These are phyloP conservation scores for Ustilago shanxiensis DNA, from an alignment of 1,284 basidiomycete species.

Conservation along the genomic window DNA sequence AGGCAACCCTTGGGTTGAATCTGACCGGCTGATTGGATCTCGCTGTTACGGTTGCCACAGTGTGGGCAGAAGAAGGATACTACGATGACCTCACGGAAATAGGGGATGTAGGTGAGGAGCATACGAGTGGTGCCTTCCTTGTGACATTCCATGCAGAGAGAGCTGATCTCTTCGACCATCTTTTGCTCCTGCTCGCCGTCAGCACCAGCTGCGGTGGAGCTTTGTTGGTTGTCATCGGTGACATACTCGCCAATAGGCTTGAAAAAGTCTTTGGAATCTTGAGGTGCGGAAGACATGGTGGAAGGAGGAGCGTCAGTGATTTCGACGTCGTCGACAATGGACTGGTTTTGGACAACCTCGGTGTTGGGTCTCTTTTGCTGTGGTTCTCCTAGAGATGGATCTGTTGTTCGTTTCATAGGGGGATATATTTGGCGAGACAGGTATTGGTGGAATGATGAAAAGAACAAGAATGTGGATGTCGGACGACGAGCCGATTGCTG, in stretches of 20 bases:
- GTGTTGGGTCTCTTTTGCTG: constrained; percentile 48
- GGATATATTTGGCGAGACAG: neutral
- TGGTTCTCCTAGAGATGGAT: constrained; percentile 30
- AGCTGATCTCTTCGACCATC: constrained; percentile 76
- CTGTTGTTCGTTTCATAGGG: constrained; percentile 47
- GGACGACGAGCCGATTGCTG: constrained; percentile 7
- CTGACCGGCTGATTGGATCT: constrained; percentile 89
- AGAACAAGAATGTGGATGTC: neutral
- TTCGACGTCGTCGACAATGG: constrained; percentile 39
- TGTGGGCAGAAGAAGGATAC: constrained; percentile 96
- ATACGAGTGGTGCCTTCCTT: constrained; percentile 93
- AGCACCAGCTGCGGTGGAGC: constrained; percentile 8
- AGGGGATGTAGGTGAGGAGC: constrained; percentile 94
- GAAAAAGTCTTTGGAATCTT: constrained; percentile 55
- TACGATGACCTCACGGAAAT: constrained; percentile 94
- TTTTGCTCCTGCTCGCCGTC: constrained; percentile 50
- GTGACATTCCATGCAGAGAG: constrained; percentile 92
- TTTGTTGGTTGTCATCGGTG: constrained; percentile 20
- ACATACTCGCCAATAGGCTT: constrained; percentile 60
- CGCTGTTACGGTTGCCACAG: constrained; percentile 91
- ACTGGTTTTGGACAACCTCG: constrained; percentile 7
- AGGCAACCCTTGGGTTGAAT: constrained; percentile 77
- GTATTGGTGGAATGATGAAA: neutral
- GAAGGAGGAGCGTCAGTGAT: constrained; percentile 38
- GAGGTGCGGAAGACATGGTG: constrained; percentile 35